Evolutionary conservation across 2,329 filamentous ascomycete species (phyloP).

Genomic region (Trichoderma sp.): DNA sequence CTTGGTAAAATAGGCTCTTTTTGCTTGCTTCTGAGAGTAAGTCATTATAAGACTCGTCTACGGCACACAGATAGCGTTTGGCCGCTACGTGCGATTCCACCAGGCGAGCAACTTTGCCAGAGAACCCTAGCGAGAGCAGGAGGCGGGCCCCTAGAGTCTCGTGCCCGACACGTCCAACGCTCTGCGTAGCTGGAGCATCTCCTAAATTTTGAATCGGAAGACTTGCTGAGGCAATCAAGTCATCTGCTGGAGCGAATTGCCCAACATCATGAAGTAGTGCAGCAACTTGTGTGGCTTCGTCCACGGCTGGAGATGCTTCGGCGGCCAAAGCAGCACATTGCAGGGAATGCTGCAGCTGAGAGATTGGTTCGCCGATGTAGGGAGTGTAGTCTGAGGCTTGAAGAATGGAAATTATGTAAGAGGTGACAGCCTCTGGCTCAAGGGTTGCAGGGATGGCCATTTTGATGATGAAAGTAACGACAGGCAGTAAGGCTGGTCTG

Average conservation of each 20-base stretch:
- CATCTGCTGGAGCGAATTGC: conserved; percentile 1
- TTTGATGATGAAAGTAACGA: not conserved
- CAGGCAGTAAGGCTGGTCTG: not conserved
- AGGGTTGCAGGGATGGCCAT: not conserved
- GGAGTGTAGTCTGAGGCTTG: not conserved
- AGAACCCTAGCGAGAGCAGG: not conserved
- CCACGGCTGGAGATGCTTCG: not conserved
- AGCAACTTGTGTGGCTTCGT: not conserved
- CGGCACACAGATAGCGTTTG: not conserved
- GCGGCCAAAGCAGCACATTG: not conserved
- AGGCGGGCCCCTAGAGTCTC: not conserved
- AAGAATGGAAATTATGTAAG: conserved; percentile 1
- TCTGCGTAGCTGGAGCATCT: not conserved
- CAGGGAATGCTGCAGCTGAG: conserved; percentile 1
- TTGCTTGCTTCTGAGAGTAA: not conserved
- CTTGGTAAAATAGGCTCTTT: not conserved
- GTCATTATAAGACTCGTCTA: not conserved
- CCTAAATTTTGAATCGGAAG: not conserved
- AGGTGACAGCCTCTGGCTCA: not conserved
- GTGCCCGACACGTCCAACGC: not conserved
- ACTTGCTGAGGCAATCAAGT: not conserved
- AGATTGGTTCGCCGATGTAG: conserved; percentile 1
- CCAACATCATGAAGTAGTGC: not conserved
- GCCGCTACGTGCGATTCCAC: conserved; percentile 9
- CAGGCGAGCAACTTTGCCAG: not conserved